These are phyloP conservation scores for Juncus effusus DNA, from an alignment of 176 grass and related monocot species.

Conservation along the genomic window DNA sequence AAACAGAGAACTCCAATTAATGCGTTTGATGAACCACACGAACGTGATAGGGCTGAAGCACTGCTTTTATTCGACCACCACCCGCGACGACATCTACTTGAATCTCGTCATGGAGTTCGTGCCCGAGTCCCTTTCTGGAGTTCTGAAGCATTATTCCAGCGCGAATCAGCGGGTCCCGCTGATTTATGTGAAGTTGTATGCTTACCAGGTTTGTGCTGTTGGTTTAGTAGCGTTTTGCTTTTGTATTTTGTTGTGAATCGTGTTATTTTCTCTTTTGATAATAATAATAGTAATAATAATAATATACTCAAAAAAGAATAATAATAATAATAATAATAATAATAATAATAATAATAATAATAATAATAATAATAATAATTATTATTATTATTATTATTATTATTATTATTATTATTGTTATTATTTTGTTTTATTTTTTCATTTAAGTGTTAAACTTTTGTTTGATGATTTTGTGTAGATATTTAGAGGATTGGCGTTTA, in stretches of 20 bases:
- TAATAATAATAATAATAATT: too few species aligned
- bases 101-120: slow-evolving; percentile 70
- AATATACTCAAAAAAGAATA: too few species aligned
- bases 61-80: slow-evolving; percentile 66
- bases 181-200: slow-evolving; percentile 66
- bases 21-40: slow-evolving; percentile 53
- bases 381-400: too few species aligned
- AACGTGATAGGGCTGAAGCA: slow-evolving; percentile 57
- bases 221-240: not conserved
- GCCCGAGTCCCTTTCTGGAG: slow-evolving; percentile 48
- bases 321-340: too few species aligned
- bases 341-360: too few species aligned
- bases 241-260: not conserved
- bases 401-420: too few species aligned
- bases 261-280: not conserved
- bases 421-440: too few species aligned
- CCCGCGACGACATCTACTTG: slow-evolving; percentile 50
- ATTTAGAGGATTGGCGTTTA: slow-evolving; percentile 65
- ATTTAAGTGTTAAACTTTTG: not conserved
- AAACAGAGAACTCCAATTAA: slow-evolving; percentile 61
- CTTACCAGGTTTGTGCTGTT: slow-evolving; percentile 45
- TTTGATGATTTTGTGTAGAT: slow-evolving; percentile 32
- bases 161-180: slow-evolving; percentile 55
- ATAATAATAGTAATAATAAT: too few species aligned
- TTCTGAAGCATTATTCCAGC: slow-evolving; percentile 55